A percentile compares a stretch with the other conserved stretches of the same genome.
Conservation (phyloP, 306 rosid genomes). For the Cucumis melo region DNA sequence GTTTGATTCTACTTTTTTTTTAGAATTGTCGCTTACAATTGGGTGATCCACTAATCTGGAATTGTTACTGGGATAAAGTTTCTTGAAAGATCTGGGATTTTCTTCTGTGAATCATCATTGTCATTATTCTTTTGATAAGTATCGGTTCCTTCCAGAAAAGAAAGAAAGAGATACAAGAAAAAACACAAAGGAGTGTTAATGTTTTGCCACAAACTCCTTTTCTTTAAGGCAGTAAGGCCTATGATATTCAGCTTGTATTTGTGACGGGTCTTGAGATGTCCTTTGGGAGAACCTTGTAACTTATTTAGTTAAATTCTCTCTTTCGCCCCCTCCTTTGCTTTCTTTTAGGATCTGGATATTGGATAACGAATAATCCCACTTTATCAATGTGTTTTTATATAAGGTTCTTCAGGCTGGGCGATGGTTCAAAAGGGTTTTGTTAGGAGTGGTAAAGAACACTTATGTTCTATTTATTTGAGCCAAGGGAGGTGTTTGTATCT, state of each 20-base stretch:
- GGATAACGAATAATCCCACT: background rate
- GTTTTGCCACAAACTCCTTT: background rate
- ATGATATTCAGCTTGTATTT: background rate
- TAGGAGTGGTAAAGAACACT: background rate
- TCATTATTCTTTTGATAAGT: background rate
- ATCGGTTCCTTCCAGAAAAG: background rate
- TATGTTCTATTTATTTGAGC: background rate
- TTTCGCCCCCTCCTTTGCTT: background rate
- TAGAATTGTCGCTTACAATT: background rate
- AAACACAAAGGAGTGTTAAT: background rate
- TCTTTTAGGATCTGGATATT: background rate
- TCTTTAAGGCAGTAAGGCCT: background rate
- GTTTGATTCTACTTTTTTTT: background rate
- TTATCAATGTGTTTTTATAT: background rate
- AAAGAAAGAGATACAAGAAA: background rate
- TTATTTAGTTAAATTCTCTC: background rate
- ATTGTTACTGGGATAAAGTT: background rate
- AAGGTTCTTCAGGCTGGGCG: background rate
- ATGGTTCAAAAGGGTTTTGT: background rate
- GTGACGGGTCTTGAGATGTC: background rate
- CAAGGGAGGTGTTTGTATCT: background rate
- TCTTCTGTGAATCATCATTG: background rate
- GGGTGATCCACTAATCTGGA: background rate
- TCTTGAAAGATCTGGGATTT: background rate
- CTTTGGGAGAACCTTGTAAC: background rate